phyloP scores from a whole-genome alignment of 192 early-diverging fungal species.

The Funneliformis mosseae region DNA sequence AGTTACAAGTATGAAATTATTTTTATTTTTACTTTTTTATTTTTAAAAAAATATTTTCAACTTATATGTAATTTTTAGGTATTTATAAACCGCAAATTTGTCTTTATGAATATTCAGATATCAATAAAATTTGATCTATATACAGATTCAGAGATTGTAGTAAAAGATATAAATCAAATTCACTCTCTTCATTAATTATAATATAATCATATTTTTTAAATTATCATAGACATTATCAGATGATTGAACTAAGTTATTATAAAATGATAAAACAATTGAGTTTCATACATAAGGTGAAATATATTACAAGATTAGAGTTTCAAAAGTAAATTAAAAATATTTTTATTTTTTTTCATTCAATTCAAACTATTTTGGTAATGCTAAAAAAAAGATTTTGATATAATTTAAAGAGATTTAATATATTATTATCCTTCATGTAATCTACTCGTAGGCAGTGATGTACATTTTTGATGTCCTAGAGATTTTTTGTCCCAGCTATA shows the following conservation, averaged over 20 bases:
- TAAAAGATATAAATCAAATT: slow-evolving; percentile 23
- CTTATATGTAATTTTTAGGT: slow-evolving; percentile 38
- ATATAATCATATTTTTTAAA: neutral
- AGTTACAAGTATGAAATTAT: slow-evolving; percentile 93
- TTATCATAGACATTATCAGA: slow-evolving; percentile 77
- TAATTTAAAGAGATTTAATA: slow-evolving; percentile 84
- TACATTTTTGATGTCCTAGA: too few species aligned
- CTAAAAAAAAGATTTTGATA: slow-evolving; percentile 17
- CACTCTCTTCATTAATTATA: neutral
- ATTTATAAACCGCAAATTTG: slow-evolving; percentile 99
- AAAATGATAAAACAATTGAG: slow-evolving; percentile 87
- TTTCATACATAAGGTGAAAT: slow-evolving; percentile 95
- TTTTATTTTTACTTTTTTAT: neutral
- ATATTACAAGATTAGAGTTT: slow-evolving; percentile 92
- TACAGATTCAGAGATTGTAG: slow-evolving; percentile 85
- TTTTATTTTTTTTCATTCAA: neutral
- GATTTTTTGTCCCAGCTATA: too few species aligned
- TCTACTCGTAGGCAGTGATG: slow-evolving; percentile 78
- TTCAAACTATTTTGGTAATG: neutral
- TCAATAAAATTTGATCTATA: slow-evolving; percentile 99
- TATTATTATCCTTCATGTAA: slow-evolving; percentile 95
- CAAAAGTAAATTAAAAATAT: slow-evolving; percentile 71
- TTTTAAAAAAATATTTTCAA: neutral
- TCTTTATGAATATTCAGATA: slow-evolving; percentile 87
- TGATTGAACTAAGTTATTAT: slow-evolving; percentile 97